A percentile compares a stretch with the other conserved stretches of the same genome.
phyloP scores from a whole-genome alignment of 768 basidiomycete species.

The Tricholoma furcatifolium region DNA sequence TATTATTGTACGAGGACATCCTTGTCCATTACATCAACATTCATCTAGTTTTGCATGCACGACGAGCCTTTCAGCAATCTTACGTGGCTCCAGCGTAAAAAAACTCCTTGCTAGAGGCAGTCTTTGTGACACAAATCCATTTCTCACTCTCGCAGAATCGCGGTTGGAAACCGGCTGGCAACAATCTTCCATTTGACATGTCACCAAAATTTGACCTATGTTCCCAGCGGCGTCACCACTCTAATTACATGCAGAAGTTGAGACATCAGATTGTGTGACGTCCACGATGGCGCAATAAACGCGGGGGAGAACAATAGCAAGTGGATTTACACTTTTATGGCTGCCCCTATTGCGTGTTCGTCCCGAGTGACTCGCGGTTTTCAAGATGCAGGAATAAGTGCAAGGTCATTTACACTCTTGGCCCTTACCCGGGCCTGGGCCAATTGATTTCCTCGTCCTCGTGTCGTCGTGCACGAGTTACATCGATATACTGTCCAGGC shows the following conservation, averaged over 20 bases:
- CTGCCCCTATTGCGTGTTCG: not conserved
- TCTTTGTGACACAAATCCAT: not conserved
- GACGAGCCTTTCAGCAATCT: not conserved
- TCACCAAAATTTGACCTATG: not conserved
- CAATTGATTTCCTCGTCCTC: constrained; percentile 61
- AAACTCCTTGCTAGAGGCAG: not conserved
- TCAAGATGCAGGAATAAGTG: not conserved
- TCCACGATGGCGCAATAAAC: constrained; percentile 4
- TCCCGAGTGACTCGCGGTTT: not conserved
- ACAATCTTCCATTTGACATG: constrained; percentile 22
- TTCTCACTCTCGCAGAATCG: not conserved
- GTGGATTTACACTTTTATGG: constrained; percentile 10
- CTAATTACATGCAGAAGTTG: not conserved
- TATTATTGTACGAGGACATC: not conserved
- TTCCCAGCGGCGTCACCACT: constrained; percentile 5
- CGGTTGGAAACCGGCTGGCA: constrained; percentile 12
- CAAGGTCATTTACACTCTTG: constrained; percentile 4
- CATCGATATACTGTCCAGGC: constrained; percentile 76
- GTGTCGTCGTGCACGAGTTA: constrained; percentile 57
- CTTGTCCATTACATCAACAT: constrained; percentile 10
- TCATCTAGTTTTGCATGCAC: constrained; percentile 9
- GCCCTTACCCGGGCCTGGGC: constrained; percentile 61
- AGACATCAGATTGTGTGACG: constrained; percentile 11
- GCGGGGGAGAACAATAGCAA: constrained; percentile 13
- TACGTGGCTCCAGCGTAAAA: not conserved